phyloP scores from a whole-genome alignment of 1,284 basidiomycete genomes.

The Leucoagaricus sp. region DNA sequence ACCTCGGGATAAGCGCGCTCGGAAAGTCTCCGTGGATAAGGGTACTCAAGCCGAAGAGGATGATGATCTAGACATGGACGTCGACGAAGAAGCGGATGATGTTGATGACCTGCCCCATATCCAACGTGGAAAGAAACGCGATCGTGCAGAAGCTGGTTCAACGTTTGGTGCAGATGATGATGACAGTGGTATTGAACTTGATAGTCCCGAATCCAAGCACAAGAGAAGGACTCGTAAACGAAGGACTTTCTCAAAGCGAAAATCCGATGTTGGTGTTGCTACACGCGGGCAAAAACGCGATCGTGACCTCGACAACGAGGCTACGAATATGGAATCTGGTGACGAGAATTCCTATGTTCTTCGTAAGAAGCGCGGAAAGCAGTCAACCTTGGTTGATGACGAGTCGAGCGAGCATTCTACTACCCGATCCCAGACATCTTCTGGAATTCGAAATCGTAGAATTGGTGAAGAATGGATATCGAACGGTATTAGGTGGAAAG shows the following conservation, averaged over 20 bases:
- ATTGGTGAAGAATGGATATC: slow-evolving; percentile 77
- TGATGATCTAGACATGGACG: slow-evolving; percentile 45
- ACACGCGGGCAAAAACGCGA: slow-evolving; percentile 65
- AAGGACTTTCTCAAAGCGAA: slow-evolving; percentile 48
- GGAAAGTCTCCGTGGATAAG: slow-evolving; percentile 48
- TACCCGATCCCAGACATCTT: slow-evolving; percentile 46
- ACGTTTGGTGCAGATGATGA: slow-evolving; percentile 68
- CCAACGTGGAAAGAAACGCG: slow-evolving; percentile 73
- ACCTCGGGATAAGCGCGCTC: slow-evolving; percentile 44
- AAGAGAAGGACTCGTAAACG: slow-evolving; percentile 44
- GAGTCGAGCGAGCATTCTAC: slow-evolving; percentile 40
- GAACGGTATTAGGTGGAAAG: slow-evolving; percentile 67
- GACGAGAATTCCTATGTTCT: slow-evolving; percentile 27
- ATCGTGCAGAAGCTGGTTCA: slow-evolving; percentile 70
- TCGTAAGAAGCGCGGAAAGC: slow-evolving; percentile 37
- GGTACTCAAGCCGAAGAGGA: slow-evolving; percentile 29
- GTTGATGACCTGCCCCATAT: slow-evolving; percentile 33
- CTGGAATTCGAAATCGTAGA: slow-evolving; percentile 52
- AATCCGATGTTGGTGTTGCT: slow-evolving; percentile 41
- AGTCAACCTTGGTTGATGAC: slow-evolving; percentile 30
- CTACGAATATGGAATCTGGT: slow-evolving; percentile 46
- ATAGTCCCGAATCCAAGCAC: slow-evolving; percentile 12
- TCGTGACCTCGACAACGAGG: slow-evolving; percentile 52
- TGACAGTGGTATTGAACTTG: slow-evolving; percentile 37
- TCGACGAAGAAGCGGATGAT: slow-evolving; percentile 41